phyloP scores from a whole-genome alignment of 78 protist species.

The Polysphondylium violaceum region DNA sequence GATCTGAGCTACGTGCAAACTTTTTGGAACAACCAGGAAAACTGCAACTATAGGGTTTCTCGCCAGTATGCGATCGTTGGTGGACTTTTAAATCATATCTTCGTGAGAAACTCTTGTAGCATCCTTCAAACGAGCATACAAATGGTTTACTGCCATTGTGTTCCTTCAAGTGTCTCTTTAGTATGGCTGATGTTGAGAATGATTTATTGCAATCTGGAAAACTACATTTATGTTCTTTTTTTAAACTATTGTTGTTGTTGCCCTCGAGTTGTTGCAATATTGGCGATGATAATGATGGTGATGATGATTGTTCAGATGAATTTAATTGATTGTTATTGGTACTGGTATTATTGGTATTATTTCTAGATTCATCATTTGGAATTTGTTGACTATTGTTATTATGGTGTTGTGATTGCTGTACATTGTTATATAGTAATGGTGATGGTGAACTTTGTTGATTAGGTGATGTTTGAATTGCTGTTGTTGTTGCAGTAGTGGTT shows the following conservation, averaged over 20 bases:
- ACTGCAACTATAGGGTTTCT: slow-evolving; percentile 82
- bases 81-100: slow-evolving; percentile 83
- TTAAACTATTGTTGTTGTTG: background rate
- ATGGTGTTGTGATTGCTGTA: too few relatives aligned
- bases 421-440: too few relatives aligned
- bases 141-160: slow-evolving; percentile 81
- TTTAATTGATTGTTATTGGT: too few relatives aligned
- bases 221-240: slow-evolving; percentile 25
- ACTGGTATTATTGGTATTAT: too few relatives aligned
- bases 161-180: slow-evolving; percentile 73
- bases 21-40: slow-evolving; percentile 81
- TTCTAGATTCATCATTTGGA: too few relatives aligned
- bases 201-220: slow-evolving; percentile 29
- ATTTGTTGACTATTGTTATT: too few relatives aligned
- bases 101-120: slow-evolving; percentile 65
- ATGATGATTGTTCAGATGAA: background rate
- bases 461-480: too few relatives aligned
- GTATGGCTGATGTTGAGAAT: slow-evolving; percentile 41
- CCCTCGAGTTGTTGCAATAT: background rate
- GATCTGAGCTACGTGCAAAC: slow-evolving; percentile 70
- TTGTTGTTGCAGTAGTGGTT: too few relatives aligned
- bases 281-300: background rate
- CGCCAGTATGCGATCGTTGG: slow-evolving; percentile 88
- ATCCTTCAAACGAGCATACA: slow-evolving; percentile 68
- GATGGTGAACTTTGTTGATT: too few relatives aligned